These are phyloP conservation scores for Sporodiniella umbellata DNA, from an alignment of 371 early-diverging fungal genomes.

Conservation along the genomic window DNA sequence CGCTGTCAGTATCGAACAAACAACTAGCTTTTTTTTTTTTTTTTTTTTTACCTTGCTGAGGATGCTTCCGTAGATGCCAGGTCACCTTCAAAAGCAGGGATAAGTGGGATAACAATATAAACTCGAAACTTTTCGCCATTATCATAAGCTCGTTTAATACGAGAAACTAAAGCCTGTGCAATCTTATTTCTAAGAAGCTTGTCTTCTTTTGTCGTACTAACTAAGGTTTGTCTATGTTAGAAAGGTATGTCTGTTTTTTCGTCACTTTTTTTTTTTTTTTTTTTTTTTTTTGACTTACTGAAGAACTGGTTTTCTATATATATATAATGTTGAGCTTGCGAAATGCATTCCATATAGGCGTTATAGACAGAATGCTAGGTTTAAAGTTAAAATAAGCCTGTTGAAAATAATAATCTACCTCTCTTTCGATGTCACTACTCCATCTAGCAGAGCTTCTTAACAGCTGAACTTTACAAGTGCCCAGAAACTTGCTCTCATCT, in stretches of 20 bases:
- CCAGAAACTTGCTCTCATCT: slow-evolving; percentile 63
- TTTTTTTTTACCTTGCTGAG: slow-evolving; percentile 52
- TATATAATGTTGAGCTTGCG: slow-evolving; percentile 77
- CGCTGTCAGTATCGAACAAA: neutral
- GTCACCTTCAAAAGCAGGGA: slow-evolving; percentile 90
- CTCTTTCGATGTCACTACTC: slow-evolving; percentile 64
- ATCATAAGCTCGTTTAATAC: slow-evolving; percentile 75
- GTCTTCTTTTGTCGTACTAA: slow-evolving; percentile 43
- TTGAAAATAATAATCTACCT: slow-evolving; percentile 22
- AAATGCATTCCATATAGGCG: slow-evolving; percentile 81
- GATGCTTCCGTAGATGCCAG: slow-evolving; percentile 70
- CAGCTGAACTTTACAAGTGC: slow-evolving; percentile 69
- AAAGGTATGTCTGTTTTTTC: neutral
- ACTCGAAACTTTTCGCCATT: slow-evolving; percentile 71
- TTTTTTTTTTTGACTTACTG: too few relatives aligned
- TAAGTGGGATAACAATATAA: slow-evolving; percentile 84
- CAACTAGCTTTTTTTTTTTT: neutral
- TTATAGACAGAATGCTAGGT: slow-evolving; percentile 75
- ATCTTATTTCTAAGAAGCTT: slow-evolving; percentile 44
- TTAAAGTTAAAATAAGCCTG: neutral
- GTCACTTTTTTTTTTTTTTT: too few relatives aligned
- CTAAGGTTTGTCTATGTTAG: slow-evolving; percentile 4
- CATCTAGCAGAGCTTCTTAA: slow-evolving; percentile 66
- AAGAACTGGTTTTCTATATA: slow-evolving; percentile 98
- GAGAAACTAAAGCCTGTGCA: slow-evolving; percentile 67